Conservation (phyloP, 768 basidiomycete species). For the Tephrocybe sp. region DNA sequence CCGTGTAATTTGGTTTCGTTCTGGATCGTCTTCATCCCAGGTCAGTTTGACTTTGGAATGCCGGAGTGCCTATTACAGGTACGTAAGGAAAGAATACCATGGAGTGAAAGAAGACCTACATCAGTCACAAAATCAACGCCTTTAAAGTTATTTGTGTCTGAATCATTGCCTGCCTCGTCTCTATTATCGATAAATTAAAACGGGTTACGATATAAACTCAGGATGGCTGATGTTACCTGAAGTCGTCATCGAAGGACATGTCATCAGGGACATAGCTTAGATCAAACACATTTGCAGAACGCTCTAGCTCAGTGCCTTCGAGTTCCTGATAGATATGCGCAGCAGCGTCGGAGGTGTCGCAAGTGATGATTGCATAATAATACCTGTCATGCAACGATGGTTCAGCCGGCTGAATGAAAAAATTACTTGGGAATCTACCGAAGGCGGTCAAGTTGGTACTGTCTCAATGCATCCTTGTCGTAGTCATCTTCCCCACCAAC, state of each 20-base stretch:
- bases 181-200: slow-evolving; percentile 35
- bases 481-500: slow-evolving; percentile 75
- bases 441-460: slow-evolving; percentile 90
- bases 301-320: slow-evolving; percentile 93
- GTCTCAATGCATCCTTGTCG: slow-evolving; percentile 83
- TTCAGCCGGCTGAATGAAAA: background rate
- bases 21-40: slow-evolving; percentile 97
- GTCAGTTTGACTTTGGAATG: slow-evolving; percentile 98
- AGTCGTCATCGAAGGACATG: slow-evolving; percentile 82
- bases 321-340: slow-evolving; percentile 81
- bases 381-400: slow-evolving; percentile 53
- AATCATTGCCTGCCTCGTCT: slow-evolving; percentile 79
- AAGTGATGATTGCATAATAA: slow-evolving; percentile 93
- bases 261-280: slow-evolving; percentile 90
- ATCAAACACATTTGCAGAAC: slow-evolving; percentile 95
- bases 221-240: slow-evolving; percentile 46
- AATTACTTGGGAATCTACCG: slow-evolving; percentile 50
- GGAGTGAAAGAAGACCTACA: slow-evolving; percentile 47
- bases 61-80: slow-evolving; percentile 73
- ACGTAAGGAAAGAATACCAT: background rate
- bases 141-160: slow-evolving; percentile 60
- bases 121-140: slow-evolving; percentile 91
- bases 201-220: background rate
- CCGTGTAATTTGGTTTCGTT: slow-evolving; percentile 78
- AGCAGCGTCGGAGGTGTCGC: slow-evolving; percentile 76